Percentiles rank a stretch among this genome's conserved stretches.
Conservation (phyloP, 1,284 basidiomycete genomes). For the Microbotryum saponariae region DNA sequence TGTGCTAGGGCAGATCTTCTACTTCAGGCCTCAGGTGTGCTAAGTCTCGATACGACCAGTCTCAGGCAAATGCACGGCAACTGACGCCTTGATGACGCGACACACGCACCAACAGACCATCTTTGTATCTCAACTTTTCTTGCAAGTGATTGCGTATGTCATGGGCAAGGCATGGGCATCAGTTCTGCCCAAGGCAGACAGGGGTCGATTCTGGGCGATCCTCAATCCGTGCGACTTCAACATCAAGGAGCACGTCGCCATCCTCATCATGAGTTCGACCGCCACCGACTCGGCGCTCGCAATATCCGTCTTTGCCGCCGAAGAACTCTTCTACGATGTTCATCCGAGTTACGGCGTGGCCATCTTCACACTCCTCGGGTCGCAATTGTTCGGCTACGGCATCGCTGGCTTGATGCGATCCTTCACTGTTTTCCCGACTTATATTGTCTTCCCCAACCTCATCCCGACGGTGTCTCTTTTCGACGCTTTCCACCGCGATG, state of each 20-base stretch:
- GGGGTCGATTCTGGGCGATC: constrained; percentile 39
- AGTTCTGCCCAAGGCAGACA: constrained; percentile 16
- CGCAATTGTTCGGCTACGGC: constrained; percentile 15
- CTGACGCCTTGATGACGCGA: constrained; percentile 47
- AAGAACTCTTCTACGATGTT: constrained; percentile 52
- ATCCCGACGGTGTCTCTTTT: constrained; percentile 52
- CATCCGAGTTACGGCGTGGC: constrained; percentile 45
- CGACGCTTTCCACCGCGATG: constrained; percentile 52
- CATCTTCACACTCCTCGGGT: constrained; percentile 27
- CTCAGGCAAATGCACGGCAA: constrained; percentile 36
- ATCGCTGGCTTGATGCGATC: constrained; percentile 28
- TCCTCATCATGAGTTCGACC: constrained; percentile 55
- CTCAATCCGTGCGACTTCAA: constrained; percentile 33
- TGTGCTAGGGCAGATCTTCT: constrained; percentile 23
- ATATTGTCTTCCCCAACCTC: constrained; percentile 30
- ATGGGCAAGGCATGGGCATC: constrained; percentile 24
- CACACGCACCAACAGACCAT: constrained; percentile 46
- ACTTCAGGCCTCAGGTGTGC: constrained; percentile 6
- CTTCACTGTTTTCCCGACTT: constrained; percentile 32
- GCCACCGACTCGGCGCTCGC: constrained; percentile 56
- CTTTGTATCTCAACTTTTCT: constrained; percentile 32
- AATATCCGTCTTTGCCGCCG: constrained; percentile 57
- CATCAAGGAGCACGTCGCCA: constrained; percentile 34
- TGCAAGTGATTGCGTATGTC: constrained; percentile 30
- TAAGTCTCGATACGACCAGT: neutral